A percentile compares a stretch with the other conserved stretches of the same genome.
Conservation (phyloP, 2,329 filamentous ascomycete genomes). For the Zarea fungicola region DNA sequence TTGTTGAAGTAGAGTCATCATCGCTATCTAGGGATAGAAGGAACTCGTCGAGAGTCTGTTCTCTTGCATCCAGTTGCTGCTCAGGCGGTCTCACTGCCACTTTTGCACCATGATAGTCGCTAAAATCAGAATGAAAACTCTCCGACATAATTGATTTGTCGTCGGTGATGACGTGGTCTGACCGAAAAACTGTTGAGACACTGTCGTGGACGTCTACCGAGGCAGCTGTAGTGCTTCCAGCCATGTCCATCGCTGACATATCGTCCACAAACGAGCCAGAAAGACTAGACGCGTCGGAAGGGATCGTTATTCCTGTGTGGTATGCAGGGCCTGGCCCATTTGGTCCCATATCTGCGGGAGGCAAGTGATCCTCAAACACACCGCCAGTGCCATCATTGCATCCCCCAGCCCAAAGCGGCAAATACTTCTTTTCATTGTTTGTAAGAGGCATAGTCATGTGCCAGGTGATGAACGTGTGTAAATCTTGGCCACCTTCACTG, state of each 20-base stretch:
- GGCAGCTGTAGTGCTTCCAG: slow-evolving; percentile 27
- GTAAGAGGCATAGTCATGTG: slow-evolving; percentile 49
- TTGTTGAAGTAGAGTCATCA: slow-evolving; percentile 2
- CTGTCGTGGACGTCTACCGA: slow-evolving; percentile 37
- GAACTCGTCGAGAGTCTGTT: slow-evolving; percentile 17
- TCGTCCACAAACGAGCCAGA: slow-evolving; percentile 32
- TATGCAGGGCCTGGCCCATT: slow-evolving; percentile 42
- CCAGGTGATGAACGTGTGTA: slow-evolving; percentile 27
- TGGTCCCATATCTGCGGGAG: slow-evolving; percentile 39
- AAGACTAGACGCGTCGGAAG: slow-evolving; percentile 29
- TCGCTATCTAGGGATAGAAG: slow-evolving; percentile 15
- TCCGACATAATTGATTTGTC: slow-evolving; percentile 30
- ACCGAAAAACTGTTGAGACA: slow-evolving; percentile 31
- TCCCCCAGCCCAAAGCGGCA: slow-evolving; percentile 62
- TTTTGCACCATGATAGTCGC: slow-evolving; percentile 31
- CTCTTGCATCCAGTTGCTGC: slow-evolving; percentile 19
- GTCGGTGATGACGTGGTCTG: slow-evolving; percentile 28
- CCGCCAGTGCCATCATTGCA: slow-evolving; percentile 46
- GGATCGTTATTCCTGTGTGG: slow-evolving; percentile 38
- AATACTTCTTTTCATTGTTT: slow-evolving; percentile 54
- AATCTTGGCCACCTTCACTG: neutral
- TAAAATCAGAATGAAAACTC: slow-evolving; percentile 26
- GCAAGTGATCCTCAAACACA: slow-evolving; percentile 39
- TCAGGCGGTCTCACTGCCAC: slow-evolving; percentile 28
- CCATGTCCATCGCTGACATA: slow-evolving; percentile 28